A percentile compares a stretch with the other conserved stretches of the same genome.
Conservation (phyloP, 495 filamentous ascomycete species). For the Neurospora pannonica region DNA sequence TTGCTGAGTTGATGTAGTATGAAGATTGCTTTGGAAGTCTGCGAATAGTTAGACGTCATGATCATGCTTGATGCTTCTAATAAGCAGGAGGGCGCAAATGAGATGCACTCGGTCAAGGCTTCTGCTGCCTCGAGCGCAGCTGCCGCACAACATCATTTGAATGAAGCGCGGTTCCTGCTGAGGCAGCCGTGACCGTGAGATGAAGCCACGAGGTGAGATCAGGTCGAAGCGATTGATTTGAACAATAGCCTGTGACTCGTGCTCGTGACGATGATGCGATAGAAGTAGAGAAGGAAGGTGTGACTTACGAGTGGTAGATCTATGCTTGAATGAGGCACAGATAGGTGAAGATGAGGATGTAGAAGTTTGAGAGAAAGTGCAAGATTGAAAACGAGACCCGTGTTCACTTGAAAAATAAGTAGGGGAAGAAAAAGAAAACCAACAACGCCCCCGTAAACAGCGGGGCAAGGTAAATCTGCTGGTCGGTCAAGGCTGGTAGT, state of each 20-base stretch:
- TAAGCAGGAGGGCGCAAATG: neutral
- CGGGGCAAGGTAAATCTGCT: neutral
- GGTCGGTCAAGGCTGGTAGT: neutral
- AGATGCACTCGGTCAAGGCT: neutral
- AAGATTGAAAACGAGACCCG: neutral
- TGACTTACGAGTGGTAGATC: neutral
- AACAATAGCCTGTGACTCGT: neutral
- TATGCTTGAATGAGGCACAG: neutral
- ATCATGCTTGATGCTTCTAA: neutral
- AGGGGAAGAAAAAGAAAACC: neutral
- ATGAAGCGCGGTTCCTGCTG: neutral
- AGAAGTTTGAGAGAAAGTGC: neutral
- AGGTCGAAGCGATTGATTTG: neutral
- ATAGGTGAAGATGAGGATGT: neutral
- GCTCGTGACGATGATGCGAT: neutral
- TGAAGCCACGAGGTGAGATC: neutral
- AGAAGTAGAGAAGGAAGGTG: neutral
- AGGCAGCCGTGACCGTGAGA: neutral
- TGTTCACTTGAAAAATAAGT: neutral
- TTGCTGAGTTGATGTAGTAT: constrained; percentile 12
- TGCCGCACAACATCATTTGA: neutral
- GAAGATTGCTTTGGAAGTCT: neutral
- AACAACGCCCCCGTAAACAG: neutral
- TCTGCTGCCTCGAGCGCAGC: neutral
- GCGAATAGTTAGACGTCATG: neutral